Evolutionary conservation across 352 stramenopile genomes (phyloP), one percentile per base, ranked within the genome.

Genomic region (Aphanomyces cochlioides): DNA sequence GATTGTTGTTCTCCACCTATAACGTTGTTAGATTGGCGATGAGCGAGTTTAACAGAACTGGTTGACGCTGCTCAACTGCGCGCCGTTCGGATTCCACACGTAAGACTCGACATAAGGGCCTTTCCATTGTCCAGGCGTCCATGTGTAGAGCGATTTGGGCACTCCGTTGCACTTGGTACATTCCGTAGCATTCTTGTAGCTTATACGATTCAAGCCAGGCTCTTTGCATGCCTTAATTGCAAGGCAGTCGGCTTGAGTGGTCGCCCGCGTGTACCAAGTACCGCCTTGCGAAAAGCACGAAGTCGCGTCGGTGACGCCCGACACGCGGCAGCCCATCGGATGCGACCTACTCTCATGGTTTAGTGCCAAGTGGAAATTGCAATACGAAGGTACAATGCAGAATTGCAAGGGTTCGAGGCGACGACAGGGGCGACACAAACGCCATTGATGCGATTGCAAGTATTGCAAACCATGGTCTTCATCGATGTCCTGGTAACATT

Each of bases 261-360:
- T 67, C 39, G 59, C 59, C 1, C 39, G 59, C 15, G 59, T 67
- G 37, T 54, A 47, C 59, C 59, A 67, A 17, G 38, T 56, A 17
- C 59, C 40, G 37, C 59, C 59, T 15, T n/a, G 8, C 12, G 3
- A 19, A 36, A 45, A 37, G 40, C 59, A 67, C 34, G 41, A 17
- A 7, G 59, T 36, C 17, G 7, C 37, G 12, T 15, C 34, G 5
- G 59, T 3, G 15, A 67, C 59, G 19, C 41, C 59, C 19, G 53
- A 67, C 15, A 67, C 39, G 19, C 59, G 59, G 19, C 59, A 67
- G 39, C 59, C 59, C 37, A 53, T 47, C 37, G 59, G 59, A 8
- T 67, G 59, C 2, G 19, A 17, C 54, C 54, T 61, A 41, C n/a
- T 28, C 28, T 28, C 28, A 28, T 28, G 28, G 28, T 28, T 28